Base-by-base conservation (phyloP, 2,329 filamentous ascomycete genomes). In the Huntiella decipiens region DNA sequence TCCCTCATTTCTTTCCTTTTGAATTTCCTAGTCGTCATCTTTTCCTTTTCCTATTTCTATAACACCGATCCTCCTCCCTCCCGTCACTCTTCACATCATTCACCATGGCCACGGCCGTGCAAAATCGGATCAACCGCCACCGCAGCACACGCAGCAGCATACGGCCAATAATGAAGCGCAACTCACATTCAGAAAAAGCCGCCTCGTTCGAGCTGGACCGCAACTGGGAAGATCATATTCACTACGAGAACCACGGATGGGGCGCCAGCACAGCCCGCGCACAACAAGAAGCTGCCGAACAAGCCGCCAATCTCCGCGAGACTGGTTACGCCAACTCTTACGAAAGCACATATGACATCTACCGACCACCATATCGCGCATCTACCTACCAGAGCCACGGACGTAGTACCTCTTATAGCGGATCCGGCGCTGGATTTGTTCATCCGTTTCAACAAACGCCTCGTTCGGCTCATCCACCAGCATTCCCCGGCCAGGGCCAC, bases 371-470 rank as follows among this genome's bases (percentile, higher is more conserved):
- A 8, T 44, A 48, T 19, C 44, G 44, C 22, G 39, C 39, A 50
- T 53, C 57, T 45, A 60, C 56, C 45, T 68, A 67, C 48, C 69
- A 66, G 53, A 65, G 69, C 33, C 74, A 79, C 56, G 63, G 65
- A 34, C 68, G 75, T 16, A 75, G 73, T 2, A 68, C 72, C 46
- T 75, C 71, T 54, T 71, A 70, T 64, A 68, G 48, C 37, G 61
- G 48, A 64, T 64, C 48, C 60, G 44, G 39, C 53, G 36, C 22
- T 19, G 28, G 28, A 15, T 78, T 79, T 54, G 66, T 77, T 15
- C 75, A 79, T 55, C 74, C 75, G 19, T 78, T 77, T 52, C 73
- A 77, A 56, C 75, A 78, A 59, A 76, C 65, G 6, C 75, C 75
- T 31, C 67, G 71, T 36, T 72, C 72, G 1, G 70, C 71, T 8